Conservation (phyloP, 1,284 basidiomycete species). For the Laetiporus sulphureus region DNA sequence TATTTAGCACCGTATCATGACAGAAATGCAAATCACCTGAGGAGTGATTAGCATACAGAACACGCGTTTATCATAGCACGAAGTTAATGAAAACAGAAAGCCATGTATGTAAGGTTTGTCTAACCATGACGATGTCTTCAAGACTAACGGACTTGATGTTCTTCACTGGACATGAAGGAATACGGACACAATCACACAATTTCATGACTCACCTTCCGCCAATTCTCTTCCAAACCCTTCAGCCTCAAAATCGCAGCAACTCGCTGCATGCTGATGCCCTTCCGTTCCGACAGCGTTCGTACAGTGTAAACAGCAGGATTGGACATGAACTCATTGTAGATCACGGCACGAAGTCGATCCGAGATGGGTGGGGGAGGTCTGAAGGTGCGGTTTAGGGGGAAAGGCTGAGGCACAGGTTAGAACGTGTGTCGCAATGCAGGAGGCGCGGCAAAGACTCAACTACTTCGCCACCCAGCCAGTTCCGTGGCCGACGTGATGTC, state of each 20-base stretch:
- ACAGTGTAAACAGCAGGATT: constrained; percentile 53
- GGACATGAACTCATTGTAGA: constrained; percentile 51
- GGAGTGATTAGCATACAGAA: too few species aligned
- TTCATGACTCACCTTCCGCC: constrained; percentile 69
- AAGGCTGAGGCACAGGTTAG: constrained; percentile 45
- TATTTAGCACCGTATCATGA: too few species aligned
- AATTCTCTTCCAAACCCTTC: constrained; percentile 67
- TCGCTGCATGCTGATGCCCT: constrained; percentile 66
- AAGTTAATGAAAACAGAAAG: too few species aligned
- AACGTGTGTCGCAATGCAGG: constrained; percentile 6
- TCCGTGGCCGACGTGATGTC: constrained; percentile 35
- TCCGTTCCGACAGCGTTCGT: constrained; percentile 50
- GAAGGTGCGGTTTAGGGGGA: constrained; percentile 78
- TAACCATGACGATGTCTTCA: too few species aligned
- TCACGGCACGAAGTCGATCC: constrained; percentile 44
- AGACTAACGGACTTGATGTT: too few species aligned
- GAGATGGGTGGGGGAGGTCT: constrained; percentile 71
- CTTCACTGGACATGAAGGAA: too few species aligned
- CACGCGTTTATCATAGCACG: too few species aligned
- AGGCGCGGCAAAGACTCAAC: constrained; percentile 35
- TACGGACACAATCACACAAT: too few species aligned
- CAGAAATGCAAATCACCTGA: too few species aligned
- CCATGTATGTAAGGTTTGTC: too few species aligned
- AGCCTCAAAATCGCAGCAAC: constrained; percentile 74
- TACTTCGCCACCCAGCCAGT: constrained; percentile 52